Conservation (phyloP, 129 eudicot species). For the Solidago caesia region DNA sequence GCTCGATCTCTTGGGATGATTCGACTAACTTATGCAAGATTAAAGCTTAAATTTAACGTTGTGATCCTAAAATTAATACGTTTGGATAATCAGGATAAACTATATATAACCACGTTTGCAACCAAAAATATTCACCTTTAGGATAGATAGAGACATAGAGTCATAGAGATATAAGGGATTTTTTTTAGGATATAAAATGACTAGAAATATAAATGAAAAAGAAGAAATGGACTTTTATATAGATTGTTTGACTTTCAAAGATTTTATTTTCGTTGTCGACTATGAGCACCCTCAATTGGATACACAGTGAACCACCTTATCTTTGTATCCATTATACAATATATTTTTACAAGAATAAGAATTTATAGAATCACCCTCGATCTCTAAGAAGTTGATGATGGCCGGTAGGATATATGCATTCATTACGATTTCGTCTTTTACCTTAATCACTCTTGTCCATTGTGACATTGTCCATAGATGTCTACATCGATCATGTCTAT, state of each 20-base stretch:
- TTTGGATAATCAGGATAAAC: no score
- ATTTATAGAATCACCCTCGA: not conserved
- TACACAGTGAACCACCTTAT: slow-evolving; percentile 23
- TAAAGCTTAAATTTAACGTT: no score
- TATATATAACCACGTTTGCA: no score
- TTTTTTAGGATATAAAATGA: no score
- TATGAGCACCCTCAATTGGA: slow-evolving; percentile 10
- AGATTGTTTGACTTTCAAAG: not conserved
- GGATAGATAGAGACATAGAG: no score
- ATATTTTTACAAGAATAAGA: not conserved
- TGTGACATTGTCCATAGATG: slow-evolving; percentile 40
- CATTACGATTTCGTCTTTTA: slow-evolving; percentile 31
- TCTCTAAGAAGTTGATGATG: slow-evolving; percentile 18
- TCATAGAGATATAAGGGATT: no score
- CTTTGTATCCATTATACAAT: slow-evolving; percentile 2
- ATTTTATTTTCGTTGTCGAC: not conserved
- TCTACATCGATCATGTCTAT: not conserved
- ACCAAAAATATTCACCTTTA: no score
- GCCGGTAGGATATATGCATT: slow-evolving; percentile 21
- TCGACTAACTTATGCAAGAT: no score
- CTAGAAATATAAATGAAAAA: no score
- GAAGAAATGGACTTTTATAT: no score
- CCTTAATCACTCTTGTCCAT: slow-evolving; percentile 33
- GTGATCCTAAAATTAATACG: no score
- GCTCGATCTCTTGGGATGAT: no score